Evolutionary conservation across 2,329 filamentous ascomycete genomes (phyloP), one percentile per base, ranked within the genome.

Genomic region (Podosphaera aphanis): DNA sequence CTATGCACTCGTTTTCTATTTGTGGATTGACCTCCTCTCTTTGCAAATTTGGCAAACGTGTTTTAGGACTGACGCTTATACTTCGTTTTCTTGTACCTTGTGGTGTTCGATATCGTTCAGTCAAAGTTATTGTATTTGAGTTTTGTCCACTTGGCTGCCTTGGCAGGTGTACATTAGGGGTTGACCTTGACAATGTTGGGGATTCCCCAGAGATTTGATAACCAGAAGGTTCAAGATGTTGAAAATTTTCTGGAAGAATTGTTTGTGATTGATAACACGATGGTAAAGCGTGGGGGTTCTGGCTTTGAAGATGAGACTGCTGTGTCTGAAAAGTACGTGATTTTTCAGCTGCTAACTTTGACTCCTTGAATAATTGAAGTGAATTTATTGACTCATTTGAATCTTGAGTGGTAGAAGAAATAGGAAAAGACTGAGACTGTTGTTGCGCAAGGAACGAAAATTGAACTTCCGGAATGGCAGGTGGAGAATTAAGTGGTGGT

Each of bases 31-130:
- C 47, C 25, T 52, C 43, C 35, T 39, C 48, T 46, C 49, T 46
- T 11, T 56, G 48, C 47, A 52, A 52, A 45, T 59, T 57, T 5
- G 60, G 54, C 15, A 77, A 64, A 50, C 71, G 68, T 31, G 81
- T 84, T 62, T 83, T 85, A 25, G 83, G 83, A 58, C 81, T 88
- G 44, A 88, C 74, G 56, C 80, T 86, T 45, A 79, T 60, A 58
- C 77, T 83, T 43, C 71, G 66, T 49, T 82, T 80, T 55, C 79
- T 71, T 46, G 83, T 78, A 51, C 68, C 68, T 43, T 68, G 67
- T 38, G 70, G 69, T 48, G 68, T 64, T 38, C 63, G 59, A 40
- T 61, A 65, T 48, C 49, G 47, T 44, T 56, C 55, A 45, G 52
- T 56, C 45, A 53, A 49, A 2, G 68, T 66, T 57, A 71, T 61